Base-by-base conservation (phyloP, 1,284 basidiomycete species). In the Peniophora sp. region DNA sequence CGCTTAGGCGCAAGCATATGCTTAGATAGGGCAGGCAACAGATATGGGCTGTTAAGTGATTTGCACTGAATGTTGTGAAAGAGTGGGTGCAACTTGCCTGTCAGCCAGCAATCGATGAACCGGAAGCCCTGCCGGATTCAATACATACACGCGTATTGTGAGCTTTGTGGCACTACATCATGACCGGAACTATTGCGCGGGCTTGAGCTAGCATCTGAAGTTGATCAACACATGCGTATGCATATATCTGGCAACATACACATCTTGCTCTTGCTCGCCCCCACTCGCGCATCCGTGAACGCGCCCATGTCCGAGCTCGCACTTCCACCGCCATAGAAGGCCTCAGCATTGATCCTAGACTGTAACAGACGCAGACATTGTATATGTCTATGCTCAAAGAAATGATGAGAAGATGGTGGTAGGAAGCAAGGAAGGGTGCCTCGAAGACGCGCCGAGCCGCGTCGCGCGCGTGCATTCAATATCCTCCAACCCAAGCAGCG, bases 61-160 rank as follows among this genome's bases (percentile, higher is more conserved):
- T 36, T 35, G 49, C 41, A 44, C 43, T 48, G 50, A 39, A 8
- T 44, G 34, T 47, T 34, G 12, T n/a, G 20, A 46, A 16, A 27
- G 41, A 48, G 32, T 50, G 5, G n/a, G n/a, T n/a, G n/a, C n/a
- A n/a, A n/a, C 23, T 20, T 64, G 92, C 86, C 61, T 83, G 78
- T 50, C 78, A 81, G 57, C 54, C 46, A n/a, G n/a, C 75, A n/a
- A 69, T 79, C 39, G 81, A 83, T 36, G 74, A 69, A 38, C 70
- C 59, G n/a, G 63, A 64, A 16, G 65, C 63, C 17, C n/a, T 32
- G n/a, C n/a, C n/a, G 17, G 19, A 36, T 47, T 48, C 11, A 34
- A 27, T 52, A 35, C 51, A 32, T 47, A 47, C 22, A n/a, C 14
- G 11, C 3, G 3, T 32, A 19, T 17, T 10, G 25, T 22, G 11